Base-by-base conservation (phyloP, 1,139 yeast genomes). In the Diutina rugosa region DNA sequence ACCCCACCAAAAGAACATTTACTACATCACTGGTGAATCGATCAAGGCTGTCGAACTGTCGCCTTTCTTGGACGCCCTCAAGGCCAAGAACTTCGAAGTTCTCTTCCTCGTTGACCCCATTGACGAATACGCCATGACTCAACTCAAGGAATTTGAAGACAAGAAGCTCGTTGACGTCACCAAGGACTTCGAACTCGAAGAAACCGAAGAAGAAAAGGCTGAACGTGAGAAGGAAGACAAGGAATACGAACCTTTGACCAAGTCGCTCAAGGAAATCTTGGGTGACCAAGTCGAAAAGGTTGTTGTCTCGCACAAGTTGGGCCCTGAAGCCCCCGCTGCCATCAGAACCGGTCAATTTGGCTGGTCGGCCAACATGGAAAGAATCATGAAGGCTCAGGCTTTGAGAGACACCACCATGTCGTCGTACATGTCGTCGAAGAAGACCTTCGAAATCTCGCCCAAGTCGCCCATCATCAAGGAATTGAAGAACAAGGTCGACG, bases 301-400 rank as follows among this genome's bases (percentile, higher is more conserved):
- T 77, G 91, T 91, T 71, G 97, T 95, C 65, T 91, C 99, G 64
- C 95, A 91, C 81, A 90, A 90, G 80, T 85, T 95, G 71, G 90
- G 90, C 67, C 41, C 41, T n/a, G 98, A 91, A 70, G 95, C 99
- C 59, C 99, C 99, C 75, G 99, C 99, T 74, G 99, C 99, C 67
- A 91, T 93, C 73, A 90, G 98, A 84, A 93, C 99, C 66, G 98
- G 97, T 68, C 99, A 93, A 81, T 93, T 93, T 75, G 99, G 99
- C 74, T 93, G 99, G 99, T 93, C 99, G 66, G 99, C 99, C 69
- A 93, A 93, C 83, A 95, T 95, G 99, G 99, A 93, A 82, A 93
- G 99, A 87, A 93, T 93, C 82, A 95, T 93, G 99, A 93, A 93
- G 84, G 99, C 99, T 62, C 99, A 93, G 82, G 99, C 99, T 68